Evolutionary conservation across 441 rosid species (phyloP).

Genomic region (Mallotus repandus): DNA sequence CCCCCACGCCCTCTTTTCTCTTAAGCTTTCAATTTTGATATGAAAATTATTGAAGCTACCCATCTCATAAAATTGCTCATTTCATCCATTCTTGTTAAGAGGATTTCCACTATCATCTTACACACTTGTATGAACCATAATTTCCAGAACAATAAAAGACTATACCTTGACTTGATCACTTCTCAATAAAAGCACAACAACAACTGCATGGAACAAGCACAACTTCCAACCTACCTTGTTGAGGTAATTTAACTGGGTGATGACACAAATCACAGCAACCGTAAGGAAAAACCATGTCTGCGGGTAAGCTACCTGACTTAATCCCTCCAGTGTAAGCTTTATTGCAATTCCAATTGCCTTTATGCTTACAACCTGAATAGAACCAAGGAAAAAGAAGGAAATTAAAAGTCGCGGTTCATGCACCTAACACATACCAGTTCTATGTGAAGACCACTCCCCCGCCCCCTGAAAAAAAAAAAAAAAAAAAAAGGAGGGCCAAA

Average conservation of each 20-base stretch:
- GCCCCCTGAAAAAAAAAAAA: not conserved
- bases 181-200: not conserved
- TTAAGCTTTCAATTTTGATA: not conserved
- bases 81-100: not conserved
- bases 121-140: not conserved
- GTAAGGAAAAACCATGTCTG: constrained; percentile 85
- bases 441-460: not conserved
- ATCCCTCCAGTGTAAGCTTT: constrained; percentile 74
- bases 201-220: constrained; percentile 1
- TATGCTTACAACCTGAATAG: constrained; percentile 79
- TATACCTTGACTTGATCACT: not conserved
- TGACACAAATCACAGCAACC: constrained; percentile 78
- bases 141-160: not conserved
- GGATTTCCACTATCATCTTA: not conserved
- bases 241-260: constrained; percentile 73
- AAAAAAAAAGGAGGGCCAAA: too few species aligned
- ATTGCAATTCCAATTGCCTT: constrained; percentile 94
- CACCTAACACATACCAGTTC: not conserved
- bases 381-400: not conserved
- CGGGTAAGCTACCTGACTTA: constrained; percentile 60
- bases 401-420: not conserved
- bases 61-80: not conserved
- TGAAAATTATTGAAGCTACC: not conserved
- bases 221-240: constrained; percentile 56
- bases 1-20: too few species aligned